These are phyloP conservation scores for Haplosporangium sp. DNA, from an alignment of 371 early-diverging fungal species.

Conservation along the genomic window DNA sequence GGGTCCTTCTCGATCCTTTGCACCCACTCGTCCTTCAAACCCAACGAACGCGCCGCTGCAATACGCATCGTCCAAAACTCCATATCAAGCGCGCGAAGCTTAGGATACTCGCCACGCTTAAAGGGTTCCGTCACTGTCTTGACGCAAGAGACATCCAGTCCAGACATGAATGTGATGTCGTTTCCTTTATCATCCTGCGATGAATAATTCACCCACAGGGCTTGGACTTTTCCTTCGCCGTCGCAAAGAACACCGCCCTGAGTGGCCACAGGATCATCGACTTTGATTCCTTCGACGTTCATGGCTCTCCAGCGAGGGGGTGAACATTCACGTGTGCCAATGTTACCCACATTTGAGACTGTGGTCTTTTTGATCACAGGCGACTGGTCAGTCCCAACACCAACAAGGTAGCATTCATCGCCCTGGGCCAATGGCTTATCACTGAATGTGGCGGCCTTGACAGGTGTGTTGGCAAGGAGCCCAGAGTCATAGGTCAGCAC, in stretches of 20 bases:
- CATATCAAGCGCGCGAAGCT: conserved; percentile 69
- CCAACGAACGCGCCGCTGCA: conserved; percentile 84
- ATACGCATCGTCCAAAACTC: conserved; percentile 86
- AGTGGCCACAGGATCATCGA: conserved; percentile 73
- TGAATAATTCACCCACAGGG: conserved; percentile 80
- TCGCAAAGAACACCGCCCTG: conserved; percentile 79
- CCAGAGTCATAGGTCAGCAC: conserved; percentile 79
- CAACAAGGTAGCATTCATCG: conserved; percentile 73
- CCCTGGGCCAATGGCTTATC: conserved; percentile 65
- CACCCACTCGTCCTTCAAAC: conserved; percentile 83
- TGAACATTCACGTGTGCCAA: conserved; percentile 69
- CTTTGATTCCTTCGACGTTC: conserved; percentile 80
- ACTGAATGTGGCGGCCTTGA: conserved; percentile 65
- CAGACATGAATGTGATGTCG: conserved; percentile 74
- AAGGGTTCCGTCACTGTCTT: conserved; percentile 57
- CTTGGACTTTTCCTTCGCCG: conserved; percentile 73
- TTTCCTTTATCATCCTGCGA: conserved; percentile 74
- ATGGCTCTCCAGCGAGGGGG: conserved; percentile 77
- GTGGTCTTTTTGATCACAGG: conserved; percentile 65
- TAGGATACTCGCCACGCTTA: conserved; percentile 56
- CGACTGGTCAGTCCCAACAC: conserved; percentile 65
- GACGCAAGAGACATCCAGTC: conserved; percentile 62
- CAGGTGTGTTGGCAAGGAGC: conserved; percentile 71
- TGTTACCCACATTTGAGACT: conserved; percentile 64
- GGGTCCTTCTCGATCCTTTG: conserved; percentile 74